These are phyloP conservation scores for Apiospora malaysiana DNA, from an alignment of 2,329 filamentous ascomycete species.

Conservation along the genomic window DNA sequence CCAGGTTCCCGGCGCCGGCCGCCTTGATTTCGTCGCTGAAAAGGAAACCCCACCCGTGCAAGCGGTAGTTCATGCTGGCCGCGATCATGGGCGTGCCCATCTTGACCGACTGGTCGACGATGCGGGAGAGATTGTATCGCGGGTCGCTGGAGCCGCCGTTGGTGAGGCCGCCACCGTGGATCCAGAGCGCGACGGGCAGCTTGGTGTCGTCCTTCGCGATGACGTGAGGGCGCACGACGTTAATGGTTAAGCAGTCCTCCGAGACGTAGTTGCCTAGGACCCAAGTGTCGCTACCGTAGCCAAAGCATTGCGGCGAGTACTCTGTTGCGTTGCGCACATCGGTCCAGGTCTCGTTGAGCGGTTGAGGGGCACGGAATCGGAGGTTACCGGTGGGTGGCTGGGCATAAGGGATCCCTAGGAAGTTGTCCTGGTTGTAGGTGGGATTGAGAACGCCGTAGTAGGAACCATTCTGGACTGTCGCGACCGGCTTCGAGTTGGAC, in stretches of 20 bases:
- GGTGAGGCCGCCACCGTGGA: conserved; percentile 53
- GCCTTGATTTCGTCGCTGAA: conserved; percentile 48
- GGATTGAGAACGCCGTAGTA: conserved; percentile 49
- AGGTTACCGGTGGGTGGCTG: conserved; percentile 56
- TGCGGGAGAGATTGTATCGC: conserved; percentile 40
- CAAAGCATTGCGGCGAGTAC: conserved; percentile 55
- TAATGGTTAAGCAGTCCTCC: conserved; percentile 62
- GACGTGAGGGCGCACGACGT: conserved; percentile 57
- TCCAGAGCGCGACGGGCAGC: conserved; percentile 52
- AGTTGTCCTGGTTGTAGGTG: conserved; percentile 54
- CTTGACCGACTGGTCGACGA: conserved; percentile 48
- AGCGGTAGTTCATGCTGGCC: conserved; percentile 47
- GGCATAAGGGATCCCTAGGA: conserved; percentile 63
- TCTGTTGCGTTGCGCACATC: conserved; percentile 49
- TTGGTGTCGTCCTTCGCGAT: conserved; percentile 26
- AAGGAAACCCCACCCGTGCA: conserved; percentile 53
- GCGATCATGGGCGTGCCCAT: conserved; percentile 18
- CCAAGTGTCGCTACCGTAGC: conserved; percentile 50
- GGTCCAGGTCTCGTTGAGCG: conserved; percentile 52
- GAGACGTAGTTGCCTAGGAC: conserved; percentile 33
- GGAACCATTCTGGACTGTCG: conserved; percentile 46
- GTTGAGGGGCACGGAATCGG: conserved; percentile 57
- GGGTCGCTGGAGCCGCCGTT: conserved; percentile 44
- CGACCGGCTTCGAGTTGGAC: neutral
- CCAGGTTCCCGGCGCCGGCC: conserved; percentile 61